Evolutionary conservation across 306 rosid genomes (phyloP).

Genomic region (Senna siamea): DNA sequence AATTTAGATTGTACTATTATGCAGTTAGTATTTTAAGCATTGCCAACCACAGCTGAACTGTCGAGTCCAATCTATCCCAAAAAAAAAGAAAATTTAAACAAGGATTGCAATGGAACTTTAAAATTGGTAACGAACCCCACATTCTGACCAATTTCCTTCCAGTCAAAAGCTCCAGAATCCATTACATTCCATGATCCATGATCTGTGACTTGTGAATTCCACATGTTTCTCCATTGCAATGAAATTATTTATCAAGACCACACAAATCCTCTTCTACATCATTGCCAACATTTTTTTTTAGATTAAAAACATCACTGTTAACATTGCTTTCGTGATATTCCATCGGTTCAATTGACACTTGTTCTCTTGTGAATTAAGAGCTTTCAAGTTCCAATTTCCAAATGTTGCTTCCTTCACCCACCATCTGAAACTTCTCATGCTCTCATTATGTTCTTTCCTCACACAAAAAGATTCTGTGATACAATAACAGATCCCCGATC

Average conservation of each 20-base stretch:
- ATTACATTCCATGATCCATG: not conserved
- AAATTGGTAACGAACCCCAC: not conserved
- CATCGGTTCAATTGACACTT: not conserved
- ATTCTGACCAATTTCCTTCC: not conserved
- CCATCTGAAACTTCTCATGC: not conserved
- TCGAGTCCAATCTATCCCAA: not conserved
- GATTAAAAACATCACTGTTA: not conserved
- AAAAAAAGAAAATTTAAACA: not conserved
- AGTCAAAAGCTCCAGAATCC: not conserved
- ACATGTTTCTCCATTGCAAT: not conserved
- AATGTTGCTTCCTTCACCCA: constrained; percentile 2
- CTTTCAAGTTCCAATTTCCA: not conserved
- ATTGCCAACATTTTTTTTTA: not conserved
- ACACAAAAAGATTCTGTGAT: not conserved
- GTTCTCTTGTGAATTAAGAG: not conserved
- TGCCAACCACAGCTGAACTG: not conserved
- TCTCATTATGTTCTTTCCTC: not conserved
- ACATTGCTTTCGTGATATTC: not conserved
- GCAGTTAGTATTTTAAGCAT: not conserved
- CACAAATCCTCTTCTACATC: not conserved
- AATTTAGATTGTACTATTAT: not conserved
- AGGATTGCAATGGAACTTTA: not conserved
- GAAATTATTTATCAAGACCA: not conserved
- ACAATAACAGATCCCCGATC: not conserved
- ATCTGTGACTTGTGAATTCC: not conserved